Evolutionary conservation across 1,284 basidiomycete genomes (phyloP), one percentile per base, ranked within the genome.

Genomic region (Leccinum subrobustum): DNA sequence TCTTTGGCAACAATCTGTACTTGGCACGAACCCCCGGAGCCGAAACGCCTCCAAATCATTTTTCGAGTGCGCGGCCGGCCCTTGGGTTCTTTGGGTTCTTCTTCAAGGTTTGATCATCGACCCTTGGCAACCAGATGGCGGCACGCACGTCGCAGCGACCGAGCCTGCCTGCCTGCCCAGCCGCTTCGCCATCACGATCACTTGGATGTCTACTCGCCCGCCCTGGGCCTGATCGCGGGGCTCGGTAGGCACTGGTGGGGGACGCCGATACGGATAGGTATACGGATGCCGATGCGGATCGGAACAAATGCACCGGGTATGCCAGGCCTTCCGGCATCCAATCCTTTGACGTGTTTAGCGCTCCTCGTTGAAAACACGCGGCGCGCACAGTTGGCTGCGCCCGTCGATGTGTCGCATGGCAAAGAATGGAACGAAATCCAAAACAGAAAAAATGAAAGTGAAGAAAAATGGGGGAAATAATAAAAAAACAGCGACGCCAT

Each of bases 361-460:
- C 42, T 39, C 67, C 67, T 68, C 67, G 50, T 67, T 70, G 67
- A 67, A 68, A 64, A 68, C 67, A 68, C 66, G 67, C 63, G 57
- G 66, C 31, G 3, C 1, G 18, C 52, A 48, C 29, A 20, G 56
- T 57, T 27, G 29, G 48, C 57, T 59, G 64, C 58, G 50, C 64
- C 52, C 48, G 18, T 52, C 52, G 11, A 51, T 51, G n/a, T 16
- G 27, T n/a, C 25, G 16, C 14, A 51, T 25, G 16, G 25, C 16
- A 51, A 6, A 51, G 42, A 44, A 44, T 44, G 42, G 42, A 44
- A 44, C 42, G 42, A 18, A 44, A 20, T 44, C 42, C 42, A 44
- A 44, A 44, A 44, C 18, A 44, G 11, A 9, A 25, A 27, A 25
- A 29, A 27, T 16, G 16, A n/a, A 16, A 27, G 9, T 18, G 39